Conservation (phyloP, 2,329 filamentous ascomycete genomes). For the Hysterium pulicare region DNA sequence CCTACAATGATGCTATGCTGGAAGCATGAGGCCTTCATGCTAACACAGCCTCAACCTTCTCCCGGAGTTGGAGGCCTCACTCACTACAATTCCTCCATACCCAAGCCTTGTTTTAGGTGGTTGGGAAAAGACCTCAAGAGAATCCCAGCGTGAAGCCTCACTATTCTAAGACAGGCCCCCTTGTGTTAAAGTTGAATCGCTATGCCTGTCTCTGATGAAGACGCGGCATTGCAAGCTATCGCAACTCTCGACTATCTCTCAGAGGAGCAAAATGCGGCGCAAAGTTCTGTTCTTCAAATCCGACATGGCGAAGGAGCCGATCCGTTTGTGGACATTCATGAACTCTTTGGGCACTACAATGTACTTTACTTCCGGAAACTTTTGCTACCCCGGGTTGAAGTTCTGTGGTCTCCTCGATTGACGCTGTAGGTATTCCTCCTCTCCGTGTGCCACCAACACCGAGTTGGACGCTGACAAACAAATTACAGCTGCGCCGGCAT, state of each 20-base stretch:
- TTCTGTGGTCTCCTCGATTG: conserved; percentile 43
- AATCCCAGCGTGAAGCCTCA: too few relatives aligned
- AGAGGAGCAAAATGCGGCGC: conserved; percentile 31
- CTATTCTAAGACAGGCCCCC: too few relatives aligned
- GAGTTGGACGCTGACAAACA: conserved; percentile 4
- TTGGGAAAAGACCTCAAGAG: too few relatives aligned
- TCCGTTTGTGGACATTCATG: conserved; percentile 41
- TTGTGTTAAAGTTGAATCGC: too few relatives aligned
- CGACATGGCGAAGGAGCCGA: conserved; percentile 30
- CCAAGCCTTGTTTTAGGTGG: too few relatives aligned
- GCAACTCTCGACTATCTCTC: conserved; percentile 31
- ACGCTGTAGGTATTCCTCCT: conserved; percentile 34
- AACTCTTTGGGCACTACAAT: conserved; percentile 41
- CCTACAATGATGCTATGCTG: neutral
- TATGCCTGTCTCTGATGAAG: conserved; percentile 43
- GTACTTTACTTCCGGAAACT: conserved; percentile 43
- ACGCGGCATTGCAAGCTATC: conserved; percentile 39
- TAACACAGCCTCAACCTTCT: too few relatives aligned
- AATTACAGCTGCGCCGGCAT: conserved; percentile 40
- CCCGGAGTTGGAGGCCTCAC: too few relatives aligned
- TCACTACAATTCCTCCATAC: too few relatives aligned
- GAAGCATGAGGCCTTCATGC: too few relatives aligned
- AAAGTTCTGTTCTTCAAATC: conserved; percentile 34
- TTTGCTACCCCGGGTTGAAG: conserved; percentile 39
- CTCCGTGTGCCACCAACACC: neutral